Conservation (phyloP, 169 alveolate genomes). For the Plasmodium gonderi region DNA sequence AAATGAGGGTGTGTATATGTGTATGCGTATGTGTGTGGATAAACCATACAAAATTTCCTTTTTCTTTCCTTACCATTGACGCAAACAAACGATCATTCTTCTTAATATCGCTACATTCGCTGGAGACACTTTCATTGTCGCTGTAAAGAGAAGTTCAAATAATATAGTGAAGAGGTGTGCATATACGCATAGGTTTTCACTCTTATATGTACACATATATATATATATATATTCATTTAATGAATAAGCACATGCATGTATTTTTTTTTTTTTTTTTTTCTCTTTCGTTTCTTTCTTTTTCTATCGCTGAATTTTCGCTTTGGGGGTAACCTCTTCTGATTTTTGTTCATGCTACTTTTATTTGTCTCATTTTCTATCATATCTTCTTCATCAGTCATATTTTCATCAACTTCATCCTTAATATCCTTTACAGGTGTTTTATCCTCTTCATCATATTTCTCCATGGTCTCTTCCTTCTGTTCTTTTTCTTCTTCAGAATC, state of each 20-base stretch:
- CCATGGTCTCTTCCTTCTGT: conserved; percentile 1
- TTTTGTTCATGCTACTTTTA: conserved; percentile 31
- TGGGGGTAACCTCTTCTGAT: conserved; percentile 36
- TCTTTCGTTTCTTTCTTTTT: neutral
- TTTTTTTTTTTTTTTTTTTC: neutral
- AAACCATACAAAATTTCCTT: neutral
- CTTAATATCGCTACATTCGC: conserved; percentile 50
- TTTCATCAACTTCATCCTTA: conserved; percentile 4
- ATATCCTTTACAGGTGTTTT: neutral
- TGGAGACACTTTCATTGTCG: conserved; percentile 45
- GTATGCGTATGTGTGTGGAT: neutral
- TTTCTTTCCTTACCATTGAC: conserved; percentile 25
- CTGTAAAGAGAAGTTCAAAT: conserved; percentile 11
- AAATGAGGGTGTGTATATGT: neutral
- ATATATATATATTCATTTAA: neutral
- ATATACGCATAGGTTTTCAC: neutral
- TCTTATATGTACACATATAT: neutral
- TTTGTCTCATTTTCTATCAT: neutral
- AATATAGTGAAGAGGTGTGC: neutral
- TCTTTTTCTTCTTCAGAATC: neutral
- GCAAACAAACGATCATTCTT: conserved; percentile 67
- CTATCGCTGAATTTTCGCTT: neutral
- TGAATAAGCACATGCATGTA: neutral
- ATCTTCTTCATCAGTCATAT: neutral
- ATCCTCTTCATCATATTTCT: conserved; percentile 10